Conservation (phyloP, 768 basidiomycete species). For the Amanita subjunquillea region DNA sequence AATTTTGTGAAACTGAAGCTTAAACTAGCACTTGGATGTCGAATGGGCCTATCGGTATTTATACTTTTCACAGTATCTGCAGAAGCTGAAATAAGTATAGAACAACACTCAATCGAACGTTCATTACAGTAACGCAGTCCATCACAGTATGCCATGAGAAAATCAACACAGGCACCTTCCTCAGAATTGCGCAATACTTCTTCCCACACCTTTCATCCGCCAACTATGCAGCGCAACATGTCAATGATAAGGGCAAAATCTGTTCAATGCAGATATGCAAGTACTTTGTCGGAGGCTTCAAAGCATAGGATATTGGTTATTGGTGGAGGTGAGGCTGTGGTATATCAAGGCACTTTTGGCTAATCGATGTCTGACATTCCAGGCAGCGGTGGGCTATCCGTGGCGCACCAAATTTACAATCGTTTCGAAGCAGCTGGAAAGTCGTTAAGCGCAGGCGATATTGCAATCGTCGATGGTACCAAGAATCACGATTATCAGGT, state of each 20-base stretch:
- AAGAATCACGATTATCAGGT: conserved; percentile 83
- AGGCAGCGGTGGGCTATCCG: conserved; percentile 78
- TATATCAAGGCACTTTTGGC: conserved; percentile 6
- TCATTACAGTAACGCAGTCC: no score
- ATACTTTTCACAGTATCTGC: no score
- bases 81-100: no score
- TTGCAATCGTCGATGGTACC: conserved; percentile 78
- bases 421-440: conserved; percentile 66
- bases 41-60: no score
- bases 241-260: conserved; percentile 8
- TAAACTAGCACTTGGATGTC: no score
- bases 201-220: neutral
- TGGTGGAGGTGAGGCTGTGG: conserved; percentile 58
- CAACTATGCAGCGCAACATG: neutral
- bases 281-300: conserved; percentile 29
- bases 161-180: neutral
- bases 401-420: conserved; percentile 82
- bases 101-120: no score
- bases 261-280: conserved; percentile 18
- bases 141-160: no score
- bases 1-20: no score
- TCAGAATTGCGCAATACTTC: conserved; percentile 6
- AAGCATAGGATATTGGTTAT: conserved; percentile 81
- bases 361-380: conserved; percentile 2
- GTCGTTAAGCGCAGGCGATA: conserved; percentile 59